Evolutionary conservation across 495 filamentous ascomycete species (phyloP), one percentile per base, ranked within the genome.

Genomic region (Niebla homalea): DNA sequence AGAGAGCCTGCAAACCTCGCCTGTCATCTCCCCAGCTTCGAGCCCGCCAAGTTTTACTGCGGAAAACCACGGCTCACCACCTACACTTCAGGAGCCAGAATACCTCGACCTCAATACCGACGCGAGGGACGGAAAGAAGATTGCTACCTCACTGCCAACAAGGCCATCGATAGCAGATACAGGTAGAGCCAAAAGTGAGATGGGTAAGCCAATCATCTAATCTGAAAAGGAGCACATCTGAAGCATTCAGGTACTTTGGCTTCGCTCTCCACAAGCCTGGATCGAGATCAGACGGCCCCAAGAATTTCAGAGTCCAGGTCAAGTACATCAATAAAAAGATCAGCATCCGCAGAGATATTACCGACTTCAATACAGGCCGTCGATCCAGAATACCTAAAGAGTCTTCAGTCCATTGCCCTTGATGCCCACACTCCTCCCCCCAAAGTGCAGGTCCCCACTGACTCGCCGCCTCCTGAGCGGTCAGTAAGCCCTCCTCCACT

Each of bases 1-100:
- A 19, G 83, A 80, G 57, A 87, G 83, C 43, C 64, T 96, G 60
- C 93, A 96, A 66, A 99, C 92, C 7, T 96, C 89, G 12, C 93
- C 92, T 22, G 68, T 95, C 39, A 84, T 94, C 36, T 94, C 88
- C 36, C 92, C 92, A 11, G 83, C 80, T 22, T 73, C 79, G 11
- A 94, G 88, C 56, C 92, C 92, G 11, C 74, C 79, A 47, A 64
- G 79, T n/a, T 57, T 64, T 19, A 65, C 69, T 21, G 65, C 67
- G 38, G 70, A 79, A 15, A 77, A 83, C 46, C 61, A 69, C 8
- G 70, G 76, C 45, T 61, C 77, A 25, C 62, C 70, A 10, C 61
- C 74, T 10, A 69, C 67, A 4, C 71, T 96, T 8, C 79, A 83
- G 54, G 92, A 97, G 62, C 87, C 84, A 4, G 90, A 96, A 23